A percentile compares a stretch with the other conserved stretches of the same genome.
These are phyloP conservation scores for Pezicula neosporulosa DNA, from an alignment of 2,329 filamentous ascomycete species.

Conservation along the genomic window DNA sequence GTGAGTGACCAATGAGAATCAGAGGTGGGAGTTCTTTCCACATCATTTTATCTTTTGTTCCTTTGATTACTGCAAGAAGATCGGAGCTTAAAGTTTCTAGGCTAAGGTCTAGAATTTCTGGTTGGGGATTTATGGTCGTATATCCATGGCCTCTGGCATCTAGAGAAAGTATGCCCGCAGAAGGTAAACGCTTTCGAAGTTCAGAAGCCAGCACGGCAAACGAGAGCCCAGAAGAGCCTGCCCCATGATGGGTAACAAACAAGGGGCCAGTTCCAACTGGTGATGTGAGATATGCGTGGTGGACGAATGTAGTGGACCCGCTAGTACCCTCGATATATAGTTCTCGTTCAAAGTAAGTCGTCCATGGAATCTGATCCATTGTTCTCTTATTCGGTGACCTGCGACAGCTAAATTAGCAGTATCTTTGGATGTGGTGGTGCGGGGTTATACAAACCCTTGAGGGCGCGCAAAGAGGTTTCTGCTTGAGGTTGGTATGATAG, in stretches of 20 bases:
- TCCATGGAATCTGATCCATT: conserved; percentile 58
- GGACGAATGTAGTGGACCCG: conserved; percentile 47
- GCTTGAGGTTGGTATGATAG: conserved; percentile 76
- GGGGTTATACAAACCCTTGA: conserved; percentile 50
- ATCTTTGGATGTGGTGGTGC: not conserved
- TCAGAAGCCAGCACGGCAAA: conserved; percentile 81
- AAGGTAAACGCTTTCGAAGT: conserved; percentile 71
- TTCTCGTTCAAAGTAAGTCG: conserved; percentile 86
- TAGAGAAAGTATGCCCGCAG: conserved; percentile 77
- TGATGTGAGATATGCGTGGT: conserved; percentile 87
- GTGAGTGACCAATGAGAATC: conserved; percentile 84
- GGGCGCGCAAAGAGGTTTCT: conserved; percentile 71
- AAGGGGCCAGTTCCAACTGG: conserved; percentile 71
- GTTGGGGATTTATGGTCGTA: conserved; percentile 44
- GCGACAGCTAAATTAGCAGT: not conserved
- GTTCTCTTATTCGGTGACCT: conserved; percentile 28
- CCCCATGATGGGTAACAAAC: conserved; percentile 93
- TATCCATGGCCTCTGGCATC: conserved; percentile 87
- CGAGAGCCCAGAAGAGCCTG: conserved; percentile 86
- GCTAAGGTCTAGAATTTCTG: conserved; percentile 58
- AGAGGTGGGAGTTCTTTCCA: conserved; percentile 74
- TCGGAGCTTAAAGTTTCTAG: conserved; percentile 72
- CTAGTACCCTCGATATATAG: conserved; percentile 61
- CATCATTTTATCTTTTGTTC: conserved; percentile 63
- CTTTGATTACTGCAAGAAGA: conserved; percentile 63